Conservation (phyloP, 192 early-diverging fungal species). For the Dimargaris cristalligena region DNA sequence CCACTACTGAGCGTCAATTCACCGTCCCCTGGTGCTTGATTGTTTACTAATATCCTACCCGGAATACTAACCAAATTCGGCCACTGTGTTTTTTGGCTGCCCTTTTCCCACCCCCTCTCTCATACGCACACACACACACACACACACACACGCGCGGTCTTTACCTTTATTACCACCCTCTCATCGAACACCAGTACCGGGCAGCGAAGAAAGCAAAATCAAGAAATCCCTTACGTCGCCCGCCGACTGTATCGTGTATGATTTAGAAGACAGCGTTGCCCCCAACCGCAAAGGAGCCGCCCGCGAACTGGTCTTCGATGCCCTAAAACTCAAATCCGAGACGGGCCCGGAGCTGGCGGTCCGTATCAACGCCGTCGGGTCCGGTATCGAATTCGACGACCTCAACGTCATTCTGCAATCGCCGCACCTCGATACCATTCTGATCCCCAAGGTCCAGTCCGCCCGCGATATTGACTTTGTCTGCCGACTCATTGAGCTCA, state of each 20-base stretch:
- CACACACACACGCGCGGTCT: too few relatives aligned
- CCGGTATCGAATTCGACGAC: constrained; percentile 60
- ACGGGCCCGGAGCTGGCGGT: constrained; percentile 62
- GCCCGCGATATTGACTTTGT: constrained; percentile 41
- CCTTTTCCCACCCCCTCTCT: neutral
- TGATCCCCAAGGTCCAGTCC: constrained; percentile 80
- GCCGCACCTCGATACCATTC: constrained; percentile 43
- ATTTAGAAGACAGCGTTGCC: constrained; percentile 84
- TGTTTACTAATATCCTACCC: neutral
- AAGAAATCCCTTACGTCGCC: constrained; percentile 44
- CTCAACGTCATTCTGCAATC: constrained; percentile 57
- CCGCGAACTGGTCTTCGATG: constrained; percentile 49
- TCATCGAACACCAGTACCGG: constrained; percentile 32
- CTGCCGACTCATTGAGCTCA: neutral
- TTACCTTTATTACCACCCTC: neutral
- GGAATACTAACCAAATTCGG: neutral
- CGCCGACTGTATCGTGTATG: constrained; percentile 78
- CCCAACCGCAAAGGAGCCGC: constrained; percentile 66
- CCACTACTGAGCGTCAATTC: neutral
- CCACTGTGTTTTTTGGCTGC: neutral
- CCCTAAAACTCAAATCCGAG: constrained; percentile 26
- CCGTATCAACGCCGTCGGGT: constrained; percentile 74
- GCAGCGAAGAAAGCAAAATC: constrained; percentile 79
- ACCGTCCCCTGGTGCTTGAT: neutral
- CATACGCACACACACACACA: neutral